A percentile compares a stretch with the other conserved stretches of the same genome.
phyloP scores from a whole-genome alignment of 1,284 basidiomycete species.

The Rhodotorula sp. region DNA sequence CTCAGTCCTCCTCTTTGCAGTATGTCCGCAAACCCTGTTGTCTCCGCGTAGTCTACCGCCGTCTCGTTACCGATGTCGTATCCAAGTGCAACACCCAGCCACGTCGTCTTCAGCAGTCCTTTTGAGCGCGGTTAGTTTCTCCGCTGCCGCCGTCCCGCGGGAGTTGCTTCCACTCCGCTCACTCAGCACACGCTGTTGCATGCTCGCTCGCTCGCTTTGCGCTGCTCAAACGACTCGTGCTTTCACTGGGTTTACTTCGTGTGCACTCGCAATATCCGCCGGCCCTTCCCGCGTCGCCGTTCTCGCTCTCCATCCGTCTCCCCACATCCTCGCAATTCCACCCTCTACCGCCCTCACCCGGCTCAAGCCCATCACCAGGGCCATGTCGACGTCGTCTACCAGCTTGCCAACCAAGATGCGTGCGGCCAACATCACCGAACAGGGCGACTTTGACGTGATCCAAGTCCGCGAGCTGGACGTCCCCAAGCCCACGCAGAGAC shows the following conservation, averaged over 20 bases:
- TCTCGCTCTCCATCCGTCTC: neutral
- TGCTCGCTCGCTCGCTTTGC: neutral
- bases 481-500: constrained; percentile 61
- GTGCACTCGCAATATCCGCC: neutral
- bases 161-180: neutral
- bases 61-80: no score
- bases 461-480: constrained; percentile 62
- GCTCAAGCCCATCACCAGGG: neutral
- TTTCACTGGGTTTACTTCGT: neutral
- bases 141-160: neutral
- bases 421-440: constrained; percentile 55
- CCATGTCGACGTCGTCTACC: constrained; percentile 9
- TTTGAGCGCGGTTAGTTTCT: no score
- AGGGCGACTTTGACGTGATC: constrained; percentile 76
- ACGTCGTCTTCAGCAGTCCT: no score
- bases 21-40: no score
- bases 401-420: constrained; percentile 53
- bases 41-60: no score
- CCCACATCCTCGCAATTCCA: neutral
- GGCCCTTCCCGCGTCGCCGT: neutral
- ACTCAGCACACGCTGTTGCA: neutral
- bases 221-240: neutral
- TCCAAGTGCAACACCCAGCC: no score
- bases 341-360: neutral
- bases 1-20: neutral